Conservation (phyloP, 768 basidiomycete genomes). For the Tulasnella sp. region DNA sequence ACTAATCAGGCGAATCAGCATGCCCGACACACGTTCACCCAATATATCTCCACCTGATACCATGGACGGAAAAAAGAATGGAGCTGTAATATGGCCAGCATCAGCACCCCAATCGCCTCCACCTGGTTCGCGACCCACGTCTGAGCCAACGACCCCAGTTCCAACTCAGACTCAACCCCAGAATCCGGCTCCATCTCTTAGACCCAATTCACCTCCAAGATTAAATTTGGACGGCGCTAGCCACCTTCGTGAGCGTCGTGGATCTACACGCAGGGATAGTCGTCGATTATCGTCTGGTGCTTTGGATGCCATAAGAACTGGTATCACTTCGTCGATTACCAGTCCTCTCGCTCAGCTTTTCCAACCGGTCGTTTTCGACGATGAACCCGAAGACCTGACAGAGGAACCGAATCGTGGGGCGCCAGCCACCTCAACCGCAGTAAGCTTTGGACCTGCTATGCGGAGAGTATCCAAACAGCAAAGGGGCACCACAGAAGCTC, state of each 20-base stretch:
- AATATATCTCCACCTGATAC: not conserved
- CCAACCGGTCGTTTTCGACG: conserved; percentile 42
- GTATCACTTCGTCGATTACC: conserved; percentile 24
- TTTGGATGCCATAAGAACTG: conserved; percentile 17
- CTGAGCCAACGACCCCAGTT: conserved; percentile 34
- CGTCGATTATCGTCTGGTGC: conserved; percentile 12
- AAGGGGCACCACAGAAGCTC: not conserved
- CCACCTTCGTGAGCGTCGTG: not conserved
- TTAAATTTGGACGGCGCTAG: not conserved
- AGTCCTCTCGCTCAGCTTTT: conserved; percentile 68
- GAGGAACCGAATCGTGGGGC: conserved; percentile 1
- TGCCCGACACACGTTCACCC: not conserved
- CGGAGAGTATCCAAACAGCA: conserved; percentile 9
- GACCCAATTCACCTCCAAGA: conserved; percentile 1
- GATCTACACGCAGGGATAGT: not conserved
- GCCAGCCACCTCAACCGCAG: not conserved
- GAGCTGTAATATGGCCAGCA: conserved; percentile 22
- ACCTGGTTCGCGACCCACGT: conserved; percentile 28
- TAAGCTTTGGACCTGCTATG: conserved; percentile 6
- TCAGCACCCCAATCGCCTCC: conserved; percentile 24
- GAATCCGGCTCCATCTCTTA: conserved; percentile 20
- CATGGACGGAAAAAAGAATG: not conserved
- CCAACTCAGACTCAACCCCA: conserved; percentile 15
- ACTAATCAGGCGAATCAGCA: conserved; percentile 4
- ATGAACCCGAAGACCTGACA: not conserved